Evolutionary conservation across 257 asterid species (phyloP).

Genomic region (Solanum virginianum): DNA sequence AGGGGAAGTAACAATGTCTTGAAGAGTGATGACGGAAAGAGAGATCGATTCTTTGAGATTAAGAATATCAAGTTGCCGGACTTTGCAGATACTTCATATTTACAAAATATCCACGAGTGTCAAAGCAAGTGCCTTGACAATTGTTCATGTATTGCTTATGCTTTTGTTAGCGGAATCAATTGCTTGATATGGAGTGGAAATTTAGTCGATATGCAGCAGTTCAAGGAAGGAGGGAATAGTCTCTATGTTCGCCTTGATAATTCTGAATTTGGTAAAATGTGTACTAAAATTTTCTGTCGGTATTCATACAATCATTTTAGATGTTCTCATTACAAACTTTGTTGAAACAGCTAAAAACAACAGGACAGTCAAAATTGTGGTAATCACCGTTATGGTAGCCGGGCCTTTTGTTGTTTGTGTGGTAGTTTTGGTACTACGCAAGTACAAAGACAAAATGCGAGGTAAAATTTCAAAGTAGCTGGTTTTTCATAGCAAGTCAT

Average conservation of each 20-base stretch:
- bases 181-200: slow-evolving; percentile 64
- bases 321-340: not conserved
- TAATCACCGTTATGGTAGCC: slow-evolving; percentile 11
- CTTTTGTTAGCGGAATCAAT: slow-evolving; percentile 37
- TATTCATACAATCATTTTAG: not conserved
- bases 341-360: slow-evolving; percentile 15
- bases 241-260: slow-evolving; percentile 40
- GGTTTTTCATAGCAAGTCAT: not conserved
- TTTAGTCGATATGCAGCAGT: slow-evolving; percentile 48
- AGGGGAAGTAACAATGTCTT: not conserved
- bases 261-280: slow-evolving; percentile 42
- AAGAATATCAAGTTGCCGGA: slow-evolving; percentile 58
- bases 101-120: slow-evolving; percentile 21
- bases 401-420: slow-evolving; percentile 25
- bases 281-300: not conserved
- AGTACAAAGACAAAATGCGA: slow-evolving; percentile 7
- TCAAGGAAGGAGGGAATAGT: slow-evolving; percentile 34
- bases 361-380: slow-evolving; percentile 7
- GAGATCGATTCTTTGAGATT: slow-evolving; percentile 28
- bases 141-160: slow-evolving; percentile 64
- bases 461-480: slow-evolving; percentile 18
- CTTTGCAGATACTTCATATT: slow-evolving; percentile 28
- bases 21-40: not conserved
- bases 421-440: slow-evolving; percentile 28
- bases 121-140: slow-evolving; percentile 27